Conservation (phyloP, 2,329 filamentous ascomycete genomes). For the Pseudopithomyces chartarum region DNA sequence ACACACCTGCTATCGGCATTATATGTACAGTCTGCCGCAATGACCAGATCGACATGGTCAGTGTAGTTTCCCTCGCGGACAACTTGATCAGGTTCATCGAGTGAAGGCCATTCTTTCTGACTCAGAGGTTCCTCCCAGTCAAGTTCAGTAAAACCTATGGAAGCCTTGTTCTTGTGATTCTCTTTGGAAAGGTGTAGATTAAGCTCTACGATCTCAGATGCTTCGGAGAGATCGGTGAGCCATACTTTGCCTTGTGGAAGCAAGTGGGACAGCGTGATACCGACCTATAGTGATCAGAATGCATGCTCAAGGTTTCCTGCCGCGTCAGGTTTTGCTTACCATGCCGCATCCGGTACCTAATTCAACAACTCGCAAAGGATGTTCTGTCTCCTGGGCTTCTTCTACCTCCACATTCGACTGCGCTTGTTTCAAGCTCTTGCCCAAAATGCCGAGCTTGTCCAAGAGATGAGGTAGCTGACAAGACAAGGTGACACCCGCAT, state of each 20-base stretch:
- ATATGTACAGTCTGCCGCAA: slow-evolving; percentile 76
- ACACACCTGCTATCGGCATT: slow-evolving; percentile 63
- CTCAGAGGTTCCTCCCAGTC: slow-evolving; percentile 67
- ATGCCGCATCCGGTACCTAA: slow-evolving; percentile 72
- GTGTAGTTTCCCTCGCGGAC: not conserved
- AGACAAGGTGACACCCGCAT: slow-evolving; percentile 64
- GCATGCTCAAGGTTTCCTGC: not conserved
- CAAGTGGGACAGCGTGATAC: slow-evolving; percentile 64
- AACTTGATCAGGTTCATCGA: slow-evolving; percentile 33
- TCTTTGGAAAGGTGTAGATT: slow-evolving; percentile 56
- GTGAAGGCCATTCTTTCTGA: not conserved
- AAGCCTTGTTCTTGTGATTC: slow-evolving; percentile 48
- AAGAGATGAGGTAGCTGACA: slow-evolving; percentile 56
- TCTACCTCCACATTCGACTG: not conserved
- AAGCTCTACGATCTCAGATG: slow-evolving; percentile 61
- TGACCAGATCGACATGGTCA: slow-evolving; percentile 56
- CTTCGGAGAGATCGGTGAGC: slow-evolving; percentile 70
- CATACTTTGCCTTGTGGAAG: slow-evolving; percentile 58
- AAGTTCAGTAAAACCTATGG: slow-evolving; percentile 57
- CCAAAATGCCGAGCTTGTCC: slow-evolving; percentile 12
- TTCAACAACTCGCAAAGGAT: slow-evolving; percentile 59
- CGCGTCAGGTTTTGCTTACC: slow-evolving; percentile 42
- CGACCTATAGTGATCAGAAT: slow-evolving; percentile 34
- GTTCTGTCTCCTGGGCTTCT: not conserved
- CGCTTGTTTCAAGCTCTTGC: not conserved